Percentiles rank a stretch among this genome's conserved stretches.
These are phyloP conservation scores for Suhomyces yuchorum DNA, from an alignment of 1,139 yeast genomes.

Conservation along the genomic window DNA sequence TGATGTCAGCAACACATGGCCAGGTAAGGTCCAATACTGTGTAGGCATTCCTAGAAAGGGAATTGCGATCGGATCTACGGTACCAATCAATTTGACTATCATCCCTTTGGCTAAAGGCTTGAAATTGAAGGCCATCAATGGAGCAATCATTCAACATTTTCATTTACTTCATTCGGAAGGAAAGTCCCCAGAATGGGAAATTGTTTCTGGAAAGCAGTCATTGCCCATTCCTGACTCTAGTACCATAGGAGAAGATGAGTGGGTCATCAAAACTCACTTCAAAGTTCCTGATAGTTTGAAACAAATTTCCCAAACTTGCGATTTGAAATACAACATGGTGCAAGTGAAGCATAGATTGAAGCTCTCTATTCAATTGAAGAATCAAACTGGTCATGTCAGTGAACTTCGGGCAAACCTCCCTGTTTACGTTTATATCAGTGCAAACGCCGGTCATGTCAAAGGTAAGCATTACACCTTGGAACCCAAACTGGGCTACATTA, in stretches of 20 bases:
- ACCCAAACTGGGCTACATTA: slow-evolving; percentile 50
- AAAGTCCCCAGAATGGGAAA: slow-evolving; percentile 48
- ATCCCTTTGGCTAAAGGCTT: slow-evolving; percentile 65
- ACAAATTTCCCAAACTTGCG: slow-evolving; percentile 60
- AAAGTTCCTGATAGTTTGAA: slow-evolving; percentile 55
- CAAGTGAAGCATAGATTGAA: slow-evolving; percentile 64
- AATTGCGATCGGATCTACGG: slow-evolving; percentile 58
- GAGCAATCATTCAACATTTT: slow-evolving; percentile 56
- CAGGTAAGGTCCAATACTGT: slow-evolving; percentile 63
- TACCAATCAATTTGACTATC: slow-evolving; percentile 54
- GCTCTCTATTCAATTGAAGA: slow-evolving; percentile 55
- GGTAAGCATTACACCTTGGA: slow-evolving; percentile 58
- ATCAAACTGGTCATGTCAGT: slow-evolving; percentile 64
- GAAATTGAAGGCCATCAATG: slow-evolving; percentile 48
- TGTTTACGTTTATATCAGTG: slow-evolving; percentile 57
- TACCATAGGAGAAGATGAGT: slow-evolving; percentile 45
- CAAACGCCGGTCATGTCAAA: slow-evolving; percentile 49
- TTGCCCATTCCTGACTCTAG: slow-evolving; percentile 30
- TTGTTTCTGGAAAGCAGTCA: slow-evolving; percentile 33
- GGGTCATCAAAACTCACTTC: slow-evolving; percentile 52
- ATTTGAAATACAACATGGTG: slow-evolving; percentile 48
- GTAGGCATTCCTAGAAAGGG: slow-evolving; percentile 59
- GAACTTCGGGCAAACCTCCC: slow-evolving; percentile 73
- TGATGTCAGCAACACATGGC: slow-evolving; percentile 64
- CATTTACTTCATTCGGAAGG: slow-evolving; percentile 40